Conservation (phyloP, 208 protist species). For the Sergeia podlipaevii region DNA sequence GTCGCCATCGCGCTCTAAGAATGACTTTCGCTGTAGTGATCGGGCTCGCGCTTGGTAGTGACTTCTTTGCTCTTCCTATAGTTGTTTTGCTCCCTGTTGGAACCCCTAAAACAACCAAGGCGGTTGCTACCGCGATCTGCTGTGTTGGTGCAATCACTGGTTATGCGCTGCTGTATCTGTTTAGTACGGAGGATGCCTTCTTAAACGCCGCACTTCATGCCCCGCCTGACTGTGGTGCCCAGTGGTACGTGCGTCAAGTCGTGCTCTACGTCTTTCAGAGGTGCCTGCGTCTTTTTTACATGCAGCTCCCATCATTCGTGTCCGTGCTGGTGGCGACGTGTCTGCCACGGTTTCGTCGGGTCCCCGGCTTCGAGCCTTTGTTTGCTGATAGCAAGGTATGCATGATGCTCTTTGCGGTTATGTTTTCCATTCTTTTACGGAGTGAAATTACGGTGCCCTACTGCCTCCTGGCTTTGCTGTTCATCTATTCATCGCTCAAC, state of each 20-base stretch:
- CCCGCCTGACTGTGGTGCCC: constrained; percentile 58
- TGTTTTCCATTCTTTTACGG: constrained; percentile 39
- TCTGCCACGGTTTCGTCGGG: not conserved
- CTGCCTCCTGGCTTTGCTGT: constrained; percentile 35
- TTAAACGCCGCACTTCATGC: constrained; percentile 46
- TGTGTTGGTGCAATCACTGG: constrained; percentile 9
- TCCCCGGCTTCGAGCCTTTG: constrained; percentile 15
- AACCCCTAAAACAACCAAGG: constrained; percentile 12
- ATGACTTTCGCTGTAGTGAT: constrained; percentile 23
- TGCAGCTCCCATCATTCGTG: constrained; percentile 56
- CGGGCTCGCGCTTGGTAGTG: constrained; percentile 27
- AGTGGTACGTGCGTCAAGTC: constrained; percentile 80
- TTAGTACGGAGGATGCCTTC: constrained; percentile 7
- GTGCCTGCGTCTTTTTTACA: constrained; percentile 39
- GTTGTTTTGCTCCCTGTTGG: constrained; percentile 56
- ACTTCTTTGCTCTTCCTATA: constrained; percentile 50
- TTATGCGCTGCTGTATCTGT: constrained; percentile 27
- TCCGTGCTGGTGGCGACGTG: constrained; percentile 17
- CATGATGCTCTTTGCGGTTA: constrained; percentile 43
- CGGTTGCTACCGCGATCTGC: constrained; percentile 9
- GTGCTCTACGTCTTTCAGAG: constrained; percentile 47
- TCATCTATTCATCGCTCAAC: constrained; percentile 62
- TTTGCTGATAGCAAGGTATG: constrained; percentile 35
- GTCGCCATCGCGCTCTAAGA: not conserved
- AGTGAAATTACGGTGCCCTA: constrained; percentile 42